phyloP scores from a whole-genome alignment of 305 asterid species.

The Nicotiana rustica region DNA sequence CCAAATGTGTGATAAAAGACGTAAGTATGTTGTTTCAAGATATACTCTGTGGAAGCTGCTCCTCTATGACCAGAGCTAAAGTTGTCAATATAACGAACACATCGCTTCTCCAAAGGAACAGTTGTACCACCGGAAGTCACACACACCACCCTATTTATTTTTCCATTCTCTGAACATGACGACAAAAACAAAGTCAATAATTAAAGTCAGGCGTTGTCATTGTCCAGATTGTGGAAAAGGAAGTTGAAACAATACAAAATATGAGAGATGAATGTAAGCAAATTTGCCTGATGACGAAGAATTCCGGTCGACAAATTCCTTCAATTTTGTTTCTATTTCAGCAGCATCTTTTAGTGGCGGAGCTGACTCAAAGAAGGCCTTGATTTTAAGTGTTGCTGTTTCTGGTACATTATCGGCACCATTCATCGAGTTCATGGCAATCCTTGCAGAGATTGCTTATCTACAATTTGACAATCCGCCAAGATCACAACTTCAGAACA shows the following conservation, averaged over 20 bases:
- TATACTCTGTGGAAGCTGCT: slow-evolving; percentile 95
- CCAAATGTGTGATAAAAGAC: neutral
- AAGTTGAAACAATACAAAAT: neutral
- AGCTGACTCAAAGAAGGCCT: slow-evolving; percentile 79
- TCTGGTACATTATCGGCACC: slow-evolving; percentile 45
- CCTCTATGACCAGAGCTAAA: slow-evolving; percentile 97
- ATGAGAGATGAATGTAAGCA: neutral
- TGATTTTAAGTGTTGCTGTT: slow-evolving; percentile 54
- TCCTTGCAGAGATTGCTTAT: slow-evolving; percentile 29
- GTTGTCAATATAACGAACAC: slow-evolving; percentile 94
- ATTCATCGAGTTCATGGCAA: slow-evolving; percentile 54
- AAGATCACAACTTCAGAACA: neutral
- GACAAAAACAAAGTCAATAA: slow-evolving; percentile 31
- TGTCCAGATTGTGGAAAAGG: neutral
- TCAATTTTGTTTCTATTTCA: slow-evolving; percentile 57
- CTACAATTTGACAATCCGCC: slow-evolving; percentile 16
- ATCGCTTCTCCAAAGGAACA: slow-evolving; percentile 87
- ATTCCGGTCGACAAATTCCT: slow-evolving; percentile 56
- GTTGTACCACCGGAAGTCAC: slow-evolving; percentile 98
- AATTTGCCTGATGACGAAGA: slow-evolving; percentile 56
- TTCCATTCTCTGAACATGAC: slow-evolving; percentile 52
- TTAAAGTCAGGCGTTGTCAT: neutral
- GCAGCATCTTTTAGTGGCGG: slow-evolving; percentile 76
- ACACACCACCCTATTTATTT: slow-evolving; percentile 66
- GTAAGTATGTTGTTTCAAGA: slow-evolving; percentile 20